Percentiles rank a stretch among this genome's conserved stretches.
Evolutionary conservation across 768 basidiomycete species (phyloP).

Genomic region (Trichaptum fuscoviolaceum): DNA sequence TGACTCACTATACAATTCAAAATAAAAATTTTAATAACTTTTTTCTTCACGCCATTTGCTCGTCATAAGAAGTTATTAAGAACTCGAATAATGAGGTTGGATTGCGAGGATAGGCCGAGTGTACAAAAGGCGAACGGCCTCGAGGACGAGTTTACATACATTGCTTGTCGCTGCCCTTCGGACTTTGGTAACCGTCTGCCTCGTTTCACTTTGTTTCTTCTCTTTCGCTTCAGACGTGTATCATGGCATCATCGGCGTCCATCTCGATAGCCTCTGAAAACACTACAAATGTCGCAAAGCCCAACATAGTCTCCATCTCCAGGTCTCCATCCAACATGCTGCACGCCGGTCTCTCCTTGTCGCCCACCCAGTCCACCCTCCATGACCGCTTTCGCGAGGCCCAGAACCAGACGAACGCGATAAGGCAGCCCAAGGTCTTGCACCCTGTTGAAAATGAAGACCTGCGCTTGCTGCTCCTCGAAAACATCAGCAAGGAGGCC

Average conservation of each 20-base stretch:
- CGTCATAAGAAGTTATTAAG: not conserved
- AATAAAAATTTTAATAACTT: not conserved
- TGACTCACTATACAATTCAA: not conserved
- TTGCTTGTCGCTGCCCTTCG: not conserved
- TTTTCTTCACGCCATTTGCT: not conserved
- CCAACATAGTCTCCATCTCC: constrained; percentile 40
- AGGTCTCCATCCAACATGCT: constrained; percentile 40
- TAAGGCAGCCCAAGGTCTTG: constrained; percentile 62
- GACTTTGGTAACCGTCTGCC: not conserved
- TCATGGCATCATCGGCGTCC: constrained; percentile 38
- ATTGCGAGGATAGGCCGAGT: too few relatives aligned
- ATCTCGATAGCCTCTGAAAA: constrained; percentile 37
- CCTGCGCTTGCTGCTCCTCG: constrained; percentile 78
- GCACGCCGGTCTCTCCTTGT: not conserved
- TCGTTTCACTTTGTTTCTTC: not conserved
- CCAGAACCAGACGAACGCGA: constrained; percentile 19
- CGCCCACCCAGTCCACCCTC: constrained; percentile 24
- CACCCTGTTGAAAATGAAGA: constrained; percentile 81
- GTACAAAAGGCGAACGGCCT: not conserved
- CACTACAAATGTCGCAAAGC: constrained; percentile 12
- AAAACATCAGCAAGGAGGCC: constrained; percentile 93
- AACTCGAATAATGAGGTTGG: too few relatives aligned
- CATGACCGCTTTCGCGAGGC: constrained; percentile 39
- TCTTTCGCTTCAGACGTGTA: constrained; percentile 5
- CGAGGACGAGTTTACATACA: not conserved